Percentiles rank a stretch among this genome's conserved stretches.
Conservation (phyloP, 1,139 yeast genomes). For the Kurtzmaniella natalensis region DNA sequence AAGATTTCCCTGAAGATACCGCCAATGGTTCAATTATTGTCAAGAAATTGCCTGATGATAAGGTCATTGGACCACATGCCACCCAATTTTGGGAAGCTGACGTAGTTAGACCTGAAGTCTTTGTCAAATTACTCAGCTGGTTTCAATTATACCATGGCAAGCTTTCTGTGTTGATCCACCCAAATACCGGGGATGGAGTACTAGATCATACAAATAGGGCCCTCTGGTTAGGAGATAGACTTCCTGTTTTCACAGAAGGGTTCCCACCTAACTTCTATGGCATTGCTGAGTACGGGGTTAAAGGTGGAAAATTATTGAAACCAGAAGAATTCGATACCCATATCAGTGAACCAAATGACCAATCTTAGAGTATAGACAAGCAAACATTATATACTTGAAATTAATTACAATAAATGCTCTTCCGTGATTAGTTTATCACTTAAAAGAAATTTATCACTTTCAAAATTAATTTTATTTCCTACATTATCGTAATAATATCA, state of each 20-base stretch:
- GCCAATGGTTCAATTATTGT: constrained; percentile 27
- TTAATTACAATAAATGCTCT: too few species aligned
- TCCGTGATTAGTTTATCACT: too few species aligned
- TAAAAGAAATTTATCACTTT: too few species aligned
- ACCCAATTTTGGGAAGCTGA: constrained; percentile 34
- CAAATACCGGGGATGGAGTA: constrained; percentile 28
- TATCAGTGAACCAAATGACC: constrained; percentile 5
- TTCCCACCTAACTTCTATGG: constrained; percentile 14
- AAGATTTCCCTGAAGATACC: constrained; percentile 22
- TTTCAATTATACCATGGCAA: constrained; percentile 28
- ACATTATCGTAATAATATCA: background rate
- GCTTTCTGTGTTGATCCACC: constrained; percentile 28
- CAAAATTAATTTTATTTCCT: too few species aligned
- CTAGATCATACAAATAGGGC: constrained; percentile 26
- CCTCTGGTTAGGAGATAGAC: constrained; percentile 26
- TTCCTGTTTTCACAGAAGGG: constrained; percentile 18
- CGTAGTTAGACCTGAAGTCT: constrained; percentile 27
- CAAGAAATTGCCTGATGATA: constrained; percentile 23
- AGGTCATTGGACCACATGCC: constrained; percentile 28
- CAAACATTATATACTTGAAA: too few species aligned
- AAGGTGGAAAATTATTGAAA: constrained; percentile 16
- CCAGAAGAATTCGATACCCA: constrained; percentile 15
- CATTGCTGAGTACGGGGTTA: constrained; percentile 25
- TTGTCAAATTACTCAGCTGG: constrained; percentile 25
- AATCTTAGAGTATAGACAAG: background rate